A percentile compares a stretch with the other conserved stretches of the same genome.
These are phyloP conservation scores for Ampelocalamus luodianensis DNA, from an alignment of 176 grass and related monocot species.

Conservation along the genomic window DNA sequence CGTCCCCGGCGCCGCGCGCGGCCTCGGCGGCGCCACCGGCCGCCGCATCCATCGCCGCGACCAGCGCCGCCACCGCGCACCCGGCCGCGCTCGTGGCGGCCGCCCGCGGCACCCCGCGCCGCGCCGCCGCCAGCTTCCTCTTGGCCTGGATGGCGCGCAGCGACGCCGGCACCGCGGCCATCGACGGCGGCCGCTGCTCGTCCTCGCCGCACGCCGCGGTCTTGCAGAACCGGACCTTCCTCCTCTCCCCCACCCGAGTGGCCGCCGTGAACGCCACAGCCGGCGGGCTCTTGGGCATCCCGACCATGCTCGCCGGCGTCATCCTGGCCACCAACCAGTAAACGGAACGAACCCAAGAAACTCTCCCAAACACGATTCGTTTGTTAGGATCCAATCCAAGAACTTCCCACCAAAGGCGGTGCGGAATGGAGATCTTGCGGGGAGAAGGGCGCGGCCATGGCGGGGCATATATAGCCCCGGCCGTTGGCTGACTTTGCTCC, in stretches of 20 bases:
- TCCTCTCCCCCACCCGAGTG: background rate
- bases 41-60: constrained; percentile 50
- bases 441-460: constrained; percentile 46
- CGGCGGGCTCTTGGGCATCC: constrained; percentile 38
- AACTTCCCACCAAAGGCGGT: constrained; percentile 39
- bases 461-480: constrained; percentile 45
- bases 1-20: constrained; percentile 48
- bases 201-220: constrained; percentile 27
- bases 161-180: constrained; percentile 49
- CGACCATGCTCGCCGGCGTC: constrained; percentile 46
- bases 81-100: constrained; percentile 39
- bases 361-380: background rate
- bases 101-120: constrained; percentile 50
- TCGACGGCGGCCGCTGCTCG: constrained; percentile 39
- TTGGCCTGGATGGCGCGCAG: constrained; percentile 52
- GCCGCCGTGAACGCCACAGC: constrained; percentile 22
- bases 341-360: background rate
- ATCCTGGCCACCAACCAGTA: constrained; percentile 17
- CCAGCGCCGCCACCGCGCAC: constrained; percentile 57
- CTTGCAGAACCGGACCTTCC: constrained; percentile 15
- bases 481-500: background rate
- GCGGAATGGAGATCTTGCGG: constrained; percentile 21
- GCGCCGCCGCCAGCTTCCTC: constrained; percentile 46
- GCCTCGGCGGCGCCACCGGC: constrained; percentile 45
- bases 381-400: constrained; percentile 24